Evolutionary conservation across 257 asterid genomes (phyloP), one percentile per base, ranked within the genome.

Genomic region (Primulina eburnea): DNA sequence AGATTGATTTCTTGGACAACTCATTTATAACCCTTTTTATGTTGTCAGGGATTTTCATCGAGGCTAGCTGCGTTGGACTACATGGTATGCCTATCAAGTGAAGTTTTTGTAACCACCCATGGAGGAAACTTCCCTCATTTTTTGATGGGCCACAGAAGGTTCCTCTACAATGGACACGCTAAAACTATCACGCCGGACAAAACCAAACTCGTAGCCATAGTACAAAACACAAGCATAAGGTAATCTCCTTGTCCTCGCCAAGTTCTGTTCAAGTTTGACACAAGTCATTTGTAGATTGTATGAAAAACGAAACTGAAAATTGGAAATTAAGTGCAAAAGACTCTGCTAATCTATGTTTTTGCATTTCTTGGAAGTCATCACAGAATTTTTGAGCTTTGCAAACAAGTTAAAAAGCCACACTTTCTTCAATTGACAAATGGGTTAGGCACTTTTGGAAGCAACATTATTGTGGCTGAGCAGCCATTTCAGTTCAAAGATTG

Each of bases 101-200:
- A 91, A 76, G 95, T 89, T 56, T 91, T 91, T 77, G 95, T 89
- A n/a, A 91, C 93, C 35, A 89, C 97, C 57, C 97, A 91, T 86
- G 93, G 96, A 34, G 97, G 96, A 77, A 91, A 91, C 84, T 91
- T 91, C 75, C 97, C 97, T 38, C 93, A 91, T 78, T 91, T 91
- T 82, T 82, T 91, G 62, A 84, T 91, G 86, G 97, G 97, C 8
- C 97, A 91, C 63, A 75, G 97, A 75, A 83, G 93, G 71, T 91
- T 87, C 75, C 71, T 91, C 69, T 82, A 82, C 80, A 86, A 86
- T 60, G 97, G 97, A 33, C 97, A 91, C 9, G 92, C 97, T 7
- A 89, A 88, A 79, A 87, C 97, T 21, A 86, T 91, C 78, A 86
- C 79, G 78, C 97, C 97, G 4, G 89, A 91, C 71, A 91, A 91